Conservation (phyloP, 495 filamentous ascomycete species). For the Daldinia concentrica region DNA sequence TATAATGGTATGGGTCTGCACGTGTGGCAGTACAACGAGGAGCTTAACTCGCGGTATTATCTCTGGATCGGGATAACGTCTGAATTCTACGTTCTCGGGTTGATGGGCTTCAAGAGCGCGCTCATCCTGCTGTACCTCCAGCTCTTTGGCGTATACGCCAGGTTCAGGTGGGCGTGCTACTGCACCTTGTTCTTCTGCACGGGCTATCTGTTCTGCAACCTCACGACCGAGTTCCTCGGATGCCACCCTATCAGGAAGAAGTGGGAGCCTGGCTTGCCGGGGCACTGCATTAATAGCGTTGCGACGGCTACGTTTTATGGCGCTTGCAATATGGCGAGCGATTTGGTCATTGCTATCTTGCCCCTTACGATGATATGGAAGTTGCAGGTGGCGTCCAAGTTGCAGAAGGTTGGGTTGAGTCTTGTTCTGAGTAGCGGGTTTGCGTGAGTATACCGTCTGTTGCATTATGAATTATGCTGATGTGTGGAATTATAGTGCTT, state of each 20-base stretch:
- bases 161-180: conserved; percentile 49
- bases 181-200: conserved; percentile 49
- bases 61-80: conserved; percentile 50
- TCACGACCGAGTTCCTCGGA: conserved; percentile 50
- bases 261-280: conserved; percentile 45
- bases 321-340: conserved; percentile 34
- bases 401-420: conserved; percentile 38
- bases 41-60: conserved; percentile 39
- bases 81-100: conserved; percentile 45
- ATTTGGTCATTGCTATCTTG: conserved; percentile 41
- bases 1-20: conserved; percentile 45
- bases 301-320: conserved; percentile 34
- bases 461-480: neutral
- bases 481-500: conserved; percentile 36
- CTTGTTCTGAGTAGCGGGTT: conserved; percentile 38
- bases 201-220: conserved; percentile 51
- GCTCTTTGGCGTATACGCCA: conserved; percentile 47
- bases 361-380: conserved; percentile 44
- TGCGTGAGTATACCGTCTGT: conserved; percentile 24
- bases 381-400: conserved; percentile 20
- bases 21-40: conserved; percentile 37
- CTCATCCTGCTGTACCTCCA: conserved; percentile 52
- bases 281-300: conserved; percentile 47
- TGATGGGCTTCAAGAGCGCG: conserved; percentile 50
- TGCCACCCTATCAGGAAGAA: conserved; percentile 50